Base-by-base conservation (phyloP, 805 yeast species). In the Hanseniaspora taiwanica region DNA sequence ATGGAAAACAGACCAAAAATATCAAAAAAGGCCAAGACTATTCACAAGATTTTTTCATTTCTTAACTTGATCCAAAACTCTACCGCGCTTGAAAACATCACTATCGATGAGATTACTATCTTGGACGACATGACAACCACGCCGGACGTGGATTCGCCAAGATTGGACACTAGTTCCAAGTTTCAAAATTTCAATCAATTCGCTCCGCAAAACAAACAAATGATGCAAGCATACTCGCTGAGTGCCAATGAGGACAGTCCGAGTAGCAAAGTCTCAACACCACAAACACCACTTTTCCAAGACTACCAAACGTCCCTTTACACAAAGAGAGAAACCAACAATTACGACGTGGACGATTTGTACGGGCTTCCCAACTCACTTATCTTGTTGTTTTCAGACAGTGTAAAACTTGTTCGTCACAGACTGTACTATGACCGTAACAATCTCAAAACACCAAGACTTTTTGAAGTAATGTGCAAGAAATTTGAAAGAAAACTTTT, bases 331-430 rank as follows among this genome's bases (percentile, higher is more conserved):
- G 9, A 73, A 74, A 45, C 66, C 72, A 40, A 66, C 79, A 45
- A 25, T 14, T 25, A 25, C 10, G 77, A 86, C 7, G 78, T 87
- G 1, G 93, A 81, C 56, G 82, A 87, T 0, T 63, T 84, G 38
- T 84, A 82, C 54, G 94, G 94, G 1, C 62, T 85, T 42, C 94
- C 95, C 6, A 83, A 81, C 51, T 80, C 94, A 2, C 62, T 85
- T 34, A 78, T 83, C 41, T 50, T 77, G 18, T 60, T 84, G 40
- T 82, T 85, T 58, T 72, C 81, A 43, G 83, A 80, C 46, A 77
- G 81, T 13, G 84, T 81, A 2, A 74, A 74, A 43, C 55, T 82
- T 27, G 66, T 81, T 14, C 66, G 87, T 39, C 71, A 75, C 43
- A 79, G 76, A 43, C 69, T 74, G 42, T 72, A 72, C 50, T 71